These are phyloP conservation scores for Suhomyces taliae DNA, from an alignment of 1,139 yeast species.

Conservation along the genomic window DNA sequence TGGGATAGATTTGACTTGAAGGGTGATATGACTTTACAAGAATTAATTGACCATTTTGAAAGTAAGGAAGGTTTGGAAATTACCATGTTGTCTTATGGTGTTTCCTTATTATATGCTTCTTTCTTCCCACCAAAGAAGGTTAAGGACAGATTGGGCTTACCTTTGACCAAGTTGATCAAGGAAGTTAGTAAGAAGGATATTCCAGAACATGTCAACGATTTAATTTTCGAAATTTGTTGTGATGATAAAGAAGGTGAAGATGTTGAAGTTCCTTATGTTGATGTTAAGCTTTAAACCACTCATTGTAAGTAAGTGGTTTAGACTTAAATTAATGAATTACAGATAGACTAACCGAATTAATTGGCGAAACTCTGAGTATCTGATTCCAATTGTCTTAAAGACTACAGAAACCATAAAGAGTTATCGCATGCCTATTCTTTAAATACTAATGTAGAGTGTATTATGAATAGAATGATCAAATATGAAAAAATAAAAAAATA, in stretches of 20 bases:
- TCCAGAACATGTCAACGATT: constrained; percentile 69
- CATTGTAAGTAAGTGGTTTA: no score
- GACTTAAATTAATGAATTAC: no score
- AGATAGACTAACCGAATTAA: no score
- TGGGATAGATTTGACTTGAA: constrained; percentile 92
- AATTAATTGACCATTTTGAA: constrained; percentile 73
- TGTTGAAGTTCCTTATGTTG: constrained; percentile 88
- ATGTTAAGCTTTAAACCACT: constrained; percentile 41
- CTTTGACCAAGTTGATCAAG: constrained; percentile 74
- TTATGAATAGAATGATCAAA: no score
- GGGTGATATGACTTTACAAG: constrained; percentile 76
- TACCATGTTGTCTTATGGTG: constrained; percentile 90
- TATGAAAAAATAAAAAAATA: no score
- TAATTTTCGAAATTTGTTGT: constrained; percentile 87
- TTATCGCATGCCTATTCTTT: no score
- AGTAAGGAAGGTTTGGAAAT: constrained; percentile 81
- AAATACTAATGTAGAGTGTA: no score
- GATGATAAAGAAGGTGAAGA: constrained; percentile 94
- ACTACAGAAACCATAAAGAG: no score
- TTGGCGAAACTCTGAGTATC: no score
- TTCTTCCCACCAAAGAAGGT: constrained; percentile 91
- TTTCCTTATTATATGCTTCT: constrained; percentile 84
- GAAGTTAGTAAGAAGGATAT: constrained; percentile 81
- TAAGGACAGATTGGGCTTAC: constrained; percentile 69
- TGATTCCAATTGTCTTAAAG: no score